A percentile compares a stretch with the other conserved stretches of the same genome.
These are phyloP conservation scores for Phytophthora litchii DNA, from an alignment of 352 stramenopile species.

Conservation along the genomic window DNA sequence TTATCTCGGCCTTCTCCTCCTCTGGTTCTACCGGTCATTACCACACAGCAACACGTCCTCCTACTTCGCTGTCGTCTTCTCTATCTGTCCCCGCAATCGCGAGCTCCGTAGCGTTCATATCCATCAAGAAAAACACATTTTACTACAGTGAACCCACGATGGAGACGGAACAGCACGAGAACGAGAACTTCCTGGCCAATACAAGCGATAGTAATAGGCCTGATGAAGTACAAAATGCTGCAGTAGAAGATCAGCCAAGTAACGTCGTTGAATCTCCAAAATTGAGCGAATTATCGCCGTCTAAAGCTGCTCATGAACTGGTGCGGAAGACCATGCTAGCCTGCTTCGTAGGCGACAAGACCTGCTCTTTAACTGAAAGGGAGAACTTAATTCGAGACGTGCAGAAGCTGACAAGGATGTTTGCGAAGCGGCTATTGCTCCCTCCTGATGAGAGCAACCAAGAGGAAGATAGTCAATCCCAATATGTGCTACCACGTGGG, in stretches of 20 bases:
- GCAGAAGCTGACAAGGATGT: slow-evolving; percentile 36
- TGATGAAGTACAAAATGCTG: neutral
- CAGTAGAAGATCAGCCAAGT: slow-evolving; percentile 2
- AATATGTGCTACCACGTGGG: slow-evolving; percentile 40
- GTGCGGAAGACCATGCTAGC: slow-evolving; percentile 46
- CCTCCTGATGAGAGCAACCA: slow-evolving; percentile 16
- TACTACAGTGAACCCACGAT: neutral
- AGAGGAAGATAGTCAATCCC: slow-evolving; percentile 29
- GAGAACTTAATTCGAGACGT: slow-evolving; percentile 38
- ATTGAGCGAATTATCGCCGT: slow-evolving; percentile 20
- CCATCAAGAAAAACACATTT: slow-evolving; percentile 20
- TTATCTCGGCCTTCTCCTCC: neutral
- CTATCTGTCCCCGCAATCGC: neutral
- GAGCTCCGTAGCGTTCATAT: slow-evolving; percentile 15
- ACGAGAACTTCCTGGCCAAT: slow-evolving; percentile 2
- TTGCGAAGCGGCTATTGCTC: slow-evolving; percentile 45
- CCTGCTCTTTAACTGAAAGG: slow-evolving; percentile 21
- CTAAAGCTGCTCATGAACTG: slow-evolving; percentile 37
- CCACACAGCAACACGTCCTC: neutral
- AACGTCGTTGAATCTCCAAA: neutral
- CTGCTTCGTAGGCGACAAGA: slow-evolving; percentile 38
- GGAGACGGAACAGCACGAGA: slow-evolving; percentile 6
- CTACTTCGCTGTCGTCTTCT: neutral
- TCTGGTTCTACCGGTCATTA: neutral
- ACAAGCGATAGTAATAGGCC: neutral